phyloP scores from a whole-genome alignment of 164 flowering plant species.

The Umbellularia californica region DNA sequence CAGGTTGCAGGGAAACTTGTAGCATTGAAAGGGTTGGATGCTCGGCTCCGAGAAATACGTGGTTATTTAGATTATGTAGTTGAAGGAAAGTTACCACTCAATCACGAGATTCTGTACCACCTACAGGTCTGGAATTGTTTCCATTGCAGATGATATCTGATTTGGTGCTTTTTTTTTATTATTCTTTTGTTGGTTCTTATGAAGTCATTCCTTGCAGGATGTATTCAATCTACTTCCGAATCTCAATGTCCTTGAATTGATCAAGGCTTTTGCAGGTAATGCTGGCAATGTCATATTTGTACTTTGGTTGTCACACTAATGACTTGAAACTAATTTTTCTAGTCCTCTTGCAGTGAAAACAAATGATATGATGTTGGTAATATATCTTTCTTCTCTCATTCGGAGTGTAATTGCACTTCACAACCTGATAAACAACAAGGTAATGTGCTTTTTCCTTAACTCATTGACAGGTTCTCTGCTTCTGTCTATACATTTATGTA shows the following conservation, averaged over 20 bases:
- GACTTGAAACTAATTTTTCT: not conserved
- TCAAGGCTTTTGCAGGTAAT: slow-evolving; percentile 89
- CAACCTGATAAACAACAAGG: slow-evolving; percentile 98
- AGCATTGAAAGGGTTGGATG: slow-evolving; percentile 88
- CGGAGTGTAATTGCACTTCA: slow-evolving; percentile 96
- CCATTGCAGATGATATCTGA: not conserved
- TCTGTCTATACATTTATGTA: too few relatives aligned
- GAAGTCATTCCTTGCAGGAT: slow-evolving; percentile 47
- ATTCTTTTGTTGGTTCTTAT: not conserved
- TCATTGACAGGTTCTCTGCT: not conserved
- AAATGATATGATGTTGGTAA: slow-evolving; percentile 97
- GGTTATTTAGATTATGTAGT: slow-evolving; percentile 83
- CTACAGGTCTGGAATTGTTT: slow-evolving; percentile 49
- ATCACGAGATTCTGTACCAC: slow-evolving; percentile 92
- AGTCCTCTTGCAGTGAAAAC: slow-evolving; percentile 69
- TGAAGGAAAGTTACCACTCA: slow-evolving; percentile 82
- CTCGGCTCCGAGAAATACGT: slow-evolving; percentile 77
- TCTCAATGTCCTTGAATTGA: slow-evolving; percentile 77
- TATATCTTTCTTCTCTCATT: slow-evolving; percentile 93
- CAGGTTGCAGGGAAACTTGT: slow-evolving; percentile 91
- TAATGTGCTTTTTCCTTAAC: slow-evolving; percentile 15
- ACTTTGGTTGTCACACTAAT: not conserved
- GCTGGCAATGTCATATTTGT: not conserved
- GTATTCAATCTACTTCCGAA: slow-evolving; percentile 94
- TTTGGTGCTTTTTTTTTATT: not conserved